These are phyloP conservation scores for Obelidium mucronatum DNA, from an alignment of 192 early-diverging fungal genomes.

Conservation along the genomic window DNA sequence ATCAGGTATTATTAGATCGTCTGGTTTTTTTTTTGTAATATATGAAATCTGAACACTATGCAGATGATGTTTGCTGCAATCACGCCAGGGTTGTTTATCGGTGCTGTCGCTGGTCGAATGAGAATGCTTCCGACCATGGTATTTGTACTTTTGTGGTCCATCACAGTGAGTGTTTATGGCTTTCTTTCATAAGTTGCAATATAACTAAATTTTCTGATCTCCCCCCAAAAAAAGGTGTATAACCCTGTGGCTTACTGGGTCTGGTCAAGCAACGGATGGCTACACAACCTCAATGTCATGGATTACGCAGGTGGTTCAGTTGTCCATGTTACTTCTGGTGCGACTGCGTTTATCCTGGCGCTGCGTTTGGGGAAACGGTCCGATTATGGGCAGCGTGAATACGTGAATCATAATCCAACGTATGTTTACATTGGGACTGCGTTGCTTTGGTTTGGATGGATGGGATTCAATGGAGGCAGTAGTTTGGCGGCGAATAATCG, in stretches of 20 bases:
- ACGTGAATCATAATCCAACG: conserved; percentile 66
- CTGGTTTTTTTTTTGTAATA: not conserved
- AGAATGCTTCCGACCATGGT: conserved; percentile 84
- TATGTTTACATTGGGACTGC: conserved; percentile 83
- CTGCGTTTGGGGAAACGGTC: conserved; percentile 38
- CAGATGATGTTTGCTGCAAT: conserved; percentile 86
- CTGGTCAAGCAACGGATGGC: conserved; percentile 21
- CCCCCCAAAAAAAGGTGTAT: conserved; percentile 8
- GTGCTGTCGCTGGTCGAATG: conserved; percentile 88
- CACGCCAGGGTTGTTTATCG: conserved; percentile 91
- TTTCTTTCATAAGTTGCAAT: not conserved
- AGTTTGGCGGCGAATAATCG: conserved; percentile 81
- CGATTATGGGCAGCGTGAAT: conserved; percentile 8
- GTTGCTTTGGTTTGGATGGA: conserved; percentile 88
- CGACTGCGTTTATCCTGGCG: conserved; percentile 70
- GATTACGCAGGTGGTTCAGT: conserved; percentile 30
- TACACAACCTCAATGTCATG: not conserved
- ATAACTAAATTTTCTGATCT: not conserved
- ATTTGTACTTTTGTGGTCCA: conserved; percentile 91
- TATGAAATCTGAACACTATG: not conserved
- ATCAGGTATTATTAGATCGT: not conserved
- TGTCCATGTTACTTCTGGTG: conserved; percentile 15
- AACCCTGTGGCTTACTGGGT: conserved; percentile 20
- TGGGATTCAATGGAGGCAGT: conserved; percentile 93
- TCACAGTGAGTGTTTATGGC: conserved; percentile 60